phyloP scores from a whole-genome alignment of 768 basidiomycete genomes.

The Termitomyces sp. region DNA sequence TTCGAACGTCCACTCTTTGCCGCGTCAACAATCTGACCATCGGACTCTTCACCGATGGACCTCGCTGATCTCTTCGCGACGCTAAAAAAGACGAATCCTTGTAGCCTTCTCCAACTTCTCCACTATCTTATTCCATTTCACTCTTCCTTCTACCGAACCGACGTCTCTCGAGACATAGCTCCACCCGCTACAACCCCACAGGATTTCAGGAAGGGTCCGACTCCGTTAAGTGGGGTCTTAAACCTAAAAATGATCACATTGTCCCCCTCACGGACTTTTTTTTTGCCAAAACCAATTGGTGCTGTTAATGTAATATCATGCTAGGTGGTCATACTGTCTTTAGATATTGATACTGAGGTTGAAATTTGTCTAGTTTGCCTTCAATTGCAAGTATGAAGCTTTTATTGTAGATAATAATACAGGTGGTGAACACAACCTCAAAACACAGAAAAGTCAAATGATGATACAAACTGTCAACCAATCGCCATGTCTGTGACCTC shows the following conservation, averaged over 20 bases:
- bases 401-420: background rate
- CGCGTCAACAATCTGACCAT: too few species aligned
- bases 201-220: background rate
- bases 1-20: too few species aligned
- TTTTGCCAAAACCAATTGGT: background rate
- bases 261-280: too few species aligned
- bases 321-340: background rate
- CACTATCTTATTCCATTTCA: too few species aligned
- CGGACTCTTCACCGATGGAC: too few species aligned
- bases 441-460: background rate
- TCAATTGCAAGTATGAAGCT: background rate
- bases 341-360: background rate
- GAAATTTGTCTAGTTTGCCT: background rate
- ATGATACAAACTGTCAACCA: constrained; percentile 22
- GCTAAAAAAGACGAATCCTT: too few species aligned
- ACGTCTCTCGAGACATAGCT: background rate
- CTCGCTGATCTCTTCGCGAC: too few species aligned
- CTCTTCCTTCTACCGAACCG: background rate
- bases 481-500: constrained; percentile 44
- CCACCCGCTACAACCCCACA: background rate
- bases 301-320: background rate
- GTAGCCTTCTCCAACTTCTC: too few species aligned
- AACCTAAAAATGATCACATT: background rate
- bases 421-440: background rate
- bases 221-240: background rate